Conservation (phyloP, 2,329 filamentous ascomycete species). For the Monilinia vaccinii-corymbosi region DNA sequence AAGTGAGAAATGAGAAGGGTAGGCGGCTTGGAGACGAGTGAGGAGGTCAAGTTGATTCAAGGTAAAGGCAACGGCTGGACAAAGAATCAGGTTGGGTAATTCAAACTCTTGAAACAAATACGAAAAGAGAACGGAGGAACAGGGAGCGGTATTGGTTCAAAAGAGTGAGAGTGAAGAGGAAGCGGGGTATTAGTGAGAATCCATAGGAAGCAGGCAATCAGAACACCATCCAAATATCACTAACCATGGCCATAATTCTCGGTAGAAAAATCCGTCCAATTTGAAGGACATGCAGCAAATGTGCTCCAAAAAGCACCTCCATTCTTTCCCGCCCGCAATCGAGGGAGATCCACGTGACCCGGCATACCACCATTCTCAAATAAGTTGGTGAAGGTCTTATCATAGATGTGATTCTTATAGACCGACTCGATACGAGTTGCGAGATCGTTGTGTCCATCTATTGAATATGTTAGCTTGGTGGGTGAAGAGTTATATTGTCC, state of each 20-base stretch:
- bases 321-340: conserved; percentile 59
- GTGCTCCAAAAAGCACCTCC: conserved; percentile 94
- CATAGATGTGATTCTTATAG: conserved; percentile 73
- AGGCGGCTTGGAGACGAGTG: conserved; percentile 51
- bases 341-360: conserved; percentile 70
- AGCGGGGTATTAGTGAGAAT: neutral
- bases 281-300: conserved; percentile 65
- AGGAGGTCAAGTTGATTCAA: conserved; percentile 69
- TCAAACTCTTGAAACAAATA: neutral
- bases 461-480: neutral
- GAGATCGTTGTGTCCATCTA: conserved; percentile 87
- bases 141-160: neutral
- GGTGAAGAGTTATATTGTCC: neutral
- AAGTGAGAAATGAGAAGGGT: conserved; percentile 61
- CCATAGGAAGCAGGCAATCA: neutral
- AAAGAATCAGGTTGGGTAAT: neutral
- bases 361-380: conserved; percentile 63
- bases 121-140: neutral
- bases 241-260: conserved; percentile 59
- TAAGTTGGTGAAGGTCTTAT: conserved; percentile 58
- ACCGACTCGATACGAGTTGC: conserved; percentile 58
- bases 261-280: conserved; percentile 65
- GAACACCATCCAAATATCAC: conserved; percentile 17
- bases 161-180: neutral
- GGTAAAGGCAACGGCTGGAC: conserved; percentile 52